Conservation (phyloP, 306 rosid species). For the Vachellia collinsii region DNA sequence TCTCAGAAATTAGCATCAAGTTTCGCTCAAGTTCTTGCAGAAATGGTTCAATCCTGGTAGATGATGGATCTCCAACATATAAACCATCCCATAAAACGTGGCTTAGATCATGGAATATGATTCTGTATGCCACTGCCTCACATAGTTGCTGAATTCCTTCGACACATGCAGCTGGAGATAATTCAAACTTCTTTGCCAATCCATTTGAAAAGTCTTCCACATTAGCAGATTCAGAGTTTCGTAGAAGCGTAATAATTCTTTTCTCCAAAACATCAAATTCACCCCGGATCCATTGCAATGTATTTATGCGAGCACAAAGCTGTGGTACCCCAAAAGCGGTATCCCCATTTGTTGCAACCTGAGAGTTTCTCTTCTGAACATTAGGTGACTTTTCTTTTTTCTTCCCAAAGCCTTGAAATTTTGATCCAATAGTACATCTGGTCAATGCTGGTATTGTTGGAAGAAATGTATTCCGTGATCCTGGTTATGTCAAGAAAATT, state of each 20-base stretch:
- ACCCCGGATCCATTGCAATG: constrained; percentile 79
- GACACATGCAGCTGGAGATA: constrained; percentile 80
- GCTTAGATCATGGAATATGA: constrained; percentile 81
- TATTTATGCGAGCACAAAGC: constrained; percentile 83
- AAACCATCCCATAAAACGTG: constrained; percentile 80
- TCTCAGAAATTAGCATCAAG: constrained; percentile 65
- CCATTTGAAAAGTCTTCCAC: constrained; percentile 88
- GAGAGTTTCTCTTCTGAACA: constrained; percentile 84
- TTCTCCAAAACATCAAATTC: constrained; percentile 92
- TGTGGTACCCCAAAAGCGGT: constrained; percentile 74
- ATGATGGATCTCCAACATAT: constrained; percentile 80
- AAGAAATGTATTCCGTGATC: constrained; percentile 76
- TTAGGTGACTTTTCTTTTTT: constrained; percentile 86
- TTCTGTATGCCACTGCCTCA: constrained; percentile 83
- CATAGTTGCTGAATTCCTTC: constrained; percentile 95
- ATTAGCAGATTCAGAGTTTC: constrained; percentile 92
- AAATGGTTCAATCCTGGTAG: constrained; percentile 84
- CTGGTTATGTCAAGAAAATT: constrained; percentile 51
- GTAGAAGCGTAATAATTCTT: constrained; percentile 79
- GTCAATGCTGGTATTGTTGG: constrained; percentile 96
- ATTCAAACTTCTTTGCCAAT: constrained; percentile 77
- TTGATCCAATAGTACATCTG: constrained; percentile 83
- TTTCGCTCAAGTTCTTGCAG: constrained; percentile 78
- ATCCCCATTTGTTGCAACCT: constrained; percentile 92
- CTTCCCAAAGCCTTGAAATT: constrained; percentile 96